Conservation (phyloP, 805 yeast genomes). For the Teunomyces aglyptinius region DNA sequence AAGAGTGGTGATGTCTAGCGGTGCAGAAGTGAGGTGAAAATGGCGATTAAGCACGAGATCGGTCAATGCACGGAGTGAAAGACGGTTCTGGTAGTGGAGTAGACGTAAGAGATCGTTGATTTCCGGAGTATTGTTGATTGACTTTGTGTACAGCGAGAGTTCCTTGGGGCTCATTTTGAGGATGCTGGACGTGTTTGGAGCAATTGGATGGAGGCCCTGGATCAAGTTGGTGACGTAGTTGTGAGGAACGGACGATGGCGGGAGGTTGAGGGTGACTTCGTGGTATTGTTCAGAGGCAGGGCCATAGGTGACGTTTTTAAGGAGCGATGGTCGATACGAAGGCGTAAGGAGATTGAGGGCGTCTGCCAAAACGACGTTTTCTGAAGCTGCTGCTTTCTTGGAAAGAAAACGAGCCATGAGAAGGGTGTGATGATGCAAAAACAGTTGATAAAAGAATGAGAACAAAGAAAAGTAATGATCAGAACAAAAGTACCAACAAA, state of each 20-base stretch:
- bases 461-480: too few relatives aligned
- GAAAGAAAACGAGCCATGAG: background rate
- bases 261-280: constrained; percentile 9
- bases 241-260: constrained; percentile 1
- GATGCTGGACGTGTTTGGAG: constrained; percentile 10
- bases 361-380: constrained; percentile 28
- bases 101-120: constrained; percentile 16
- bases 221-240: constrained; percentile 19
- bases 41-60: constrained; percentile 27
- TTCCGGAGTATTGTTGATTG: constrained; percentile 8
- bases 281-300: constrained; percentile 28
- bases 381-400: constrained; percentile 10
- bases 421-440: too few relatives aligned
- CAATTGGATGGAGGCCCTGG: constrained; percentile 21
- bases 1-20: constrained; percentile 14
- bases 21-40: constrained; percentile 15
- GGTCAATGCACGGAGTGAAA: constrained; percentile 24
- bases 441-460: too few relatives aligned
- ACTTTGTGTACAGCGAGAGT: constrained; percentile 17
- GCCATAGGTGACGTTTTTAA: constrained; percentile 31
- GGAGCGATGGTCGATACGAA: constrained; percentile 18
- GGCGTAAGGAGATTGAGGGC: constrained; percentile 37
- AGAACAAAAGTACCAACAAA: too few relatives aligned
- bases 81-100: constrained; percentile 24
- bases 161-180: constrained; percentile 17